phyloP scores from a whole-genome alignment of 1,139 yeast genomes.

The Maudiozyma humilis region DNA sequence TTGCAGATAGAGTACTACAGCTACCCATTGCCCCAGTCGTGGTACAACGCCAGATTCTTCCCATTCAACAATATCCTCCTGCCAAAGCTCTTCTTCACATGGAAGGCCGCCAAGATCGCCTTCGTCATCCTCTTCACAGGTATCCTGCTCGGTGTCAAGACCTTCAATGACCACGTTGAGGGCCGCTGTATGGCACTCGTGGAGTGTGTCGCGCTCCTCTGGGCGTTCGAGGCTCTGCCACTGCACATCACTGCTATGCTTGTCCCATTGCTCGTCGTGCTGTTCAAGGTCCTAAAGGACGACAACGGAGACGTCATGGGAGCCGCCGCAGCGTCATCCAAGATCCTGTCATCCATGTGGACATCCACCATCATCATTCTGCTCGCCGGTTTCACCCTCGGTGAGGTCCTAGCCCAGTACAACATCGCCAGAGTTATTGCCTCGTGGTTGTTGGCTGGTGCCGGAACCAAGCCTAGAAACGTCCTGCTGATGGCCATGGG shows the following conservation, averaged over 20 bases:
- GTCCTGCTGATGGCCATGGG: conserved; percentile 58
- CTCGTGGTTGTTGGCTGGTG: conserved; percentile 53
- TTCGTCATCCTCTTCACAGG: conserved; percentile 41
- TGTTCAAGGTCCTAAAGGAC: conserved; percentile 49
- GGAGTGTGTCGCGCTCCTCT: conserved; percentile 58
- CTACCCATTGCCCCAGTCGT: conserved; percentile 24
- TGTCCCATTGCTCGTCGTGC: conserved; percentile 50
- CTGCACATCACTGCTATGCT: conserved; percentile 58
- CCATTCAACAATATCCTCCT: conserved; percentile 23
- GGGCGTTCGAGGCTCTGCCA: conserved; percentile 72
- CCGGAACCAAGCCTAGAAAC: conserved; percentile 60
- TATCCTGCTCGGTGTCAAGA: conserved; percentile 43
- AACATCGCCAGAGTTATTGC: conserved; percentile 62
- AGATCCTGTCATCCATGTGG: conserved; percentile 59
- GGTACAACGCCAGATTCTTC: not conserved
- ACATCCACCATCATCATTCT: conserved; percentile 62
- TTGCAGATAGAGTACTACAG: conserved; percentile 28
- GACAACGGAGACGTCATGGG: conserved; percentile 44
- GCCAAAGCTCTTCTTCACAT: conserved; percentile 35
- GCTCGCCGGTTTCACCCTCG: conserved; percentile 65
- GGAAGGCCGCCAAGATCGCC: conserved; percentile 38
- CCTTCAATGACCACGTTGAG: conserved; percentile 53
- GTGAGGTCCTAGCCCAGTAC: conserved; percentile 64
- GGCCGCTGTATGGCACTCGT: conserved; percentile 61
- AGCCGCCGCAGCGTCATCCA: conserved; percentile 48